phyloP scores from a whole-genome alignment of 2,329 filamentous ascomycete genomes.

The Helminthosporium solani region DNA sequence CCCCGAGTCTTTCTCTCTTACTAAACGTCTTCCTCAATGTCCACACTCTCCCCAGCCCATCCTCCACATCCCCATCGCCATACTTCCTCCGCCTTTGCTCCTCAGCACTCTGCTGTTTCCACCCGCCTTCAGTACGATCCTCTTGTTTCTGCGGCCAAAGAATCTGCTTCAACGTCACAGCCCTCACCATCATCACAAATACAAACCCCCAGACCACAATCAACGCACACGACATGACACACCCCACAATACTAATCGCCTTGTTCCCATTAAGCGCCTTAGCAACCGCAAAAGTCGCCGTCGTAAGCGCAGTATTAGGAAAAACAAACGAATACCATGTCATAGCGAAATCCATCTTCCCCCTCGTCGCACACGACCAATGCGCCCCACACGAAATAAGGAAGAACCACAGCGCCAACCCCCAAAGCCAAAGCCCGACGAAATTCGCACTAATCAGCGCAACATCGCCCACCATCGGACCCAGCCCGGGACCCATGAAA shows the following conservation, averaged over 20 bases:
- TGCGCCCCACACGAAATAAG: constrained; percentile 75
- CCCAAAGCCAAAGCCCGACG: constrained; percentile 77
- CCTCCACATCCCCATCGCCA: constrained; percentile 18
- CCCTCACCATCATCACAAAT: constrained; percentile 67
- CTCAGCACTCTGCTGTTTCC: constrained; percentile 41
- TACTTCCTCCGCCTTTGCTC: constrained; percentile 27
- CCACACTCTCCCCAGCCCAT: constrained; percentile 19
- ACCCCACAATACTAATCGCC: constrained; percentile 66
- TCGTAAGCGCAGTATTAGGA: constrained; percentile 73
- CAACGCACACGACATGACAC: constrained; percentile 65
- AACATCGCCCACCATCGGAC: constrained; percentile 56
- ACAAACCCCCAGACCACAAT: constrained; percentile 69
- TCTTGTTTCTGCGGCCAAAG: constrained; percentile 74
- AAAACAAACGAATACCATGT: constrained; percentile 84
- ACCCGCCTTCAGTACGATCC: constrained; percentile 63
- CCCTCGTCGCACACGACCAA: constrained; percentile 63
- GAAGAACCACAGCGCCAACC: constrained; percentile 81
- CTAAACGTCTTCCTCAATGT: constrained; percentile 25
- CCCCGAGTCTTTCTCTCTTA: constrained; percentile 17
- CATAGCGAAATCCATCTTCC: constrained; percentile 74
- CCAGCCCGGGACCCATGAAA: constrained; percentile 58
- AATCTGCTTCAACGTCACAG: constrained; percentile 66
- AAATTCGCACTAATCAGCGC: constrained; percentile 60
- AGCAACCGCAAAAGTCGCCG: constrained; percentile 71
- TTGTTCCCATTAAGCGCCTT: constrained; percentile 49